phyloP scores from a whole-genome alignment of 805 yeast genomes.

The Barnettozyma botsteinii region DNA sequence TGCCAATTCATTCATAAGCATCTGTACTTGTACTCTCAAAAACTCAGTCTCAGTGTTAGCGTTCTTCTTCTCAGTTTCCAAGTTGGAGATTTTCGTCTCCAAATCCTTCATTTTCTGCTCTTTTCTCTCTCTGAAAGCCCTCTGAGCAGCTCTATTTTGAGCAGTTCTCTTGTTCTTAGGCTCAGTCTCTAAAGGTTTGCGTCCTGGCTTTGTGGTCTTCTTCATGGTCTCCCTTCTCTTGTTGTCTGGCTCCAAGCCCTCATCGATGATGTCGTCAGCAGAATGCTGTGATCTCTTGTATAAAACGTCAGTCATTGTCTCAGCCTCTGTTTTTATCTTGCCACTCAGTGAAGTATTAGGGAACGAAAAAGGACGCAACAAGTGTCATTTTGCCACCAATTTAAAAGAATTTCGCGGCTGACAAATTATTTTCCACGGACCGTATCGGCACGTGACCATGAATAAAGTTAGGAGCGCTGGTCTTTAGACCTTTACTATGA shows the following conservation, averaged over 20 bases:
- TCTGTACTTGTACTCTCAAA: slow-evolving; percentile 67
- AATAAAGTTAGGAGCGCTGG: too few relatives aligned
- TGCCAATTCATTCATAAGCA: slow-evolving; percentile 64
- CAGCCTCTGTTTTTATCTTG: too few relatives aligned
- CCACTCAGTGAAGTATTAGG: too few relatives aligned
- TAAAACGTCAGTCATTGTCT: slow-evolving; percentile 9
- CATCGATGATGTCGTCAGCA: not conserved
- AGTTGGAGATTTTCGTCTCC: slow-evolving; percentile 65
- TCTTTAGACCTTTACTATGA: too few relatives aligned
- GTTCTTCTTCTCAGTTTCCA: slow-evolving; percentile 67
- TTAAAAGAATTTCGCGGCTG: slow-evolving; percentile 1
- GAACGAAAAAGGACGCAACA: not conserved
- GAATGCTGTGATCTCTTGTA: slow-evolving; percentile 7
- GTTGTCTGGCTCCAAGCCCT: slow-evolving; percentile 5
- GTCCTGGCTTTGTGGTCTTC: slow-evolving; percentile 56
- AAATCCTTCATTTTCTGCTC: slow-evolving; percentile 81
- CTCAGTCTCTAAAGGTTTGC: slow-evolving; percentile 73
- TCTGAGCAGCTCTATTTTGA: slow-evolving; percentile 96
- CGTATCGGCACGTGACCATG: too few relatives aligned
- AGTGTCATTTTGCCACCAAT: slow-evolving; percentile 7
- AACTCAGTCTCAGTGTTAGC: slow-evolving; percentile 69
- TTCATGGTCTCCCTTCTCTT: slow-evolving; percentile 24
- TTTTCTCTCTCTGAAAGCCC: slow-evolving; percentile 93
- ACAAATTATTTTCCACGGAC: too few relatives aligned
- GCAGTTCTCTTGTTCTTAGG: slow-evolving; percentile 90